A percentile compares a stretch with the other conserved stretches of the same genome.
Evolutionary conservation across 768 basidiomycete genomes (phyloP).

Genomic region (Lactarius hatsudake): DNA sequence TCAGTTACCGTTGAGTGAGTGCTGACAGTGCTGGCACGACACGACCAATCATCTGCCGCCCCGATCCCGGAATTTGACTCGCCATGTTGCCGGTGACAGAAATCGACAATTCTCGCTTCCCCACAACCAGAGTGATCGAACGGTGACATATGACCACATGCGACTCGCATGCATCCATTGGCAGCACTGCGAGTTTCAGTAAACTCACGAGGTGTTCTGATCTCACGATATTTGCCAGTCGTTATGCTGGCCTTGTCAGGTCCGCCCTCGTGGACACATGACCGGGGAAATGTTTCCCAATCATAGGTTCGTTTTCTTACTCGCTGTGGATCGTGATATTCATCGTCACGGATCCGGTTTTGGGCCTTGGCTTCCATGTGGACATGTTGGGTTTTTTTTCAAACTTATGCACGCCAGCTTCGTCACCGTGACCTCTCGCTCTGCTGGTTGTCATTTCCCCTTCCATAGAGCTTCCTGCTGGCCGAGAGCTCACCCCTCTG

Average conservation of each 20-base stretch:
- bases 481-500: constrained; percentile 9
- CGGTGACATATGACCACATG: constrained; percentile 37
- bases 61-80: neutral
- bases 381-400: neutral
- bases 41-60: neutral
- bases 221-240: neutral
- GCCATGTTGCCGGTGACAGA: neutral
- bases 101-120: neutral
- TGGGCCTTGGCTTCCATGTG: neutral
- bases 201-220: neutral
- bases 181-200: neutral
- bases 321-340: neutral
- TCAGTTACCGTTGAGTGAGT: neutral
- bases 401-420: neutral
- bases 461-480: constrained; percentile 10
- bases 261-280: neutral
- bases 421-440: neutral
- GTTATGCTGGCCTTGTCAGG: neutral
- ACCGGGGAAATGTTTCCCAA: neutral
- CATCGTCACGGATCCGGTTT: neutral
- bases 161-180: neutral
- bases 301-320: neutral
- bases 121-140: constrained; percentile 54
- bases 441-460: neutral
- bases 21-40: neutral